phyloP scores from a whole-genome alignment of 176 grass and related monocot genomes.

The Otatea glauca region DNA sequence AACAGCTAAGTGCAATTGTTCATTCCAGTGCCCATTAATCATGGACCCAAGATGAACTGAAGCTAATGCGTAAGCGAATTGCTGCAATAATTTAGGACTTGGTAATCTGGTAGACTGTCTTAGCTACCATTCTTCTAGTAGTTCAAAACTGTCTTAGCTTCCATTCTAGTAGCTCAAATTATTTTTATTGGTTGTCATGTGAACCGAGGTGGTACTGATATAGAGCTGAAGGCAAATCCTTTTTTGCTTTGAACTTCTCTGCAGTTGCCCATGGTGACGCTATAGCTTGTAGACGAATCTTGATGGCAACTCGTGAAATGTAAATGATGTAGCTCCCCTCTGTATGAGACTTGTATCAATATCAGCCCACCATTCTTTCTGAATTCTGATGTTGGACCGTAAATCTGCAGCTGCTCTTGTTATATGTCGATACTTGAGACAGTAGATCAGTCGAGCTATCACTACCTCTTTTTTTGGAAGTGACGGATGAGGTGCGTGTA shows the following conservation, averaged over 20 bases:
- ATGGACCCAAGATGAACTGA: background rate
- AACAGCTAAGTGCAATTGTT: background rate
- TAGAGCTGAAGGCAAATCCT: conserved; percentile 44
- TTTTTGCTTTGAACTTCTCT: conserved; percentile 39
- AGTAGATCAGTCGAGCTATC: background rate
- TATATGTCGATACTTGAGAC: background rate
- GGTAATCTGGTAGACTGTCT: conserved; percentile 19
- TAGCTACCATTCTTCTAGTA: conserved; percentile 1
- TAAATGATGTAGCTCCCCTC: conserved; percentile 35
- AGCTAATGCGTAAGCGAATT: background rate
- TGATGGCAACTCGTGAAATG: conserved; percentile 25
- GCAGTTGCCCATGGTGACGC: background rate
- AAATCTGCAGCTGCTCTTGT: background rate
- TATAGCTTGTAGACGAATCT: background rate
- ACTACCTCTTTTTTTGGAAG: background rate
- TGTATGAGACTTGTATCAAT: background rate
- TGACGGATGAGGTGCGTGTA: background rate
- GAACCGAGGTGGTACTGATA: conserved; percentile 5
- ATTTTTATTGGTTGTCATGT: background rate
- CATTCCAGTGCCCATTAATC: background rate
- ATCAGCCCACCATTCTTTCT: conserved; percentile 19
- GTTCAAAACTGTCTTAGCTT: conserved; percentile 16
- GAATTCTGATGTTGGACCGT: background rate
- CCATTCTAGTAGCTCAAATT: background rate
- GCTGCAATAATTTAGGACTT: background rate